Percentiles rank a stretch among this genome's conserved stretches.
phyloP scores from a whole-genome alignment of 345 rosid species.

The Geranium brycei region DNA sequence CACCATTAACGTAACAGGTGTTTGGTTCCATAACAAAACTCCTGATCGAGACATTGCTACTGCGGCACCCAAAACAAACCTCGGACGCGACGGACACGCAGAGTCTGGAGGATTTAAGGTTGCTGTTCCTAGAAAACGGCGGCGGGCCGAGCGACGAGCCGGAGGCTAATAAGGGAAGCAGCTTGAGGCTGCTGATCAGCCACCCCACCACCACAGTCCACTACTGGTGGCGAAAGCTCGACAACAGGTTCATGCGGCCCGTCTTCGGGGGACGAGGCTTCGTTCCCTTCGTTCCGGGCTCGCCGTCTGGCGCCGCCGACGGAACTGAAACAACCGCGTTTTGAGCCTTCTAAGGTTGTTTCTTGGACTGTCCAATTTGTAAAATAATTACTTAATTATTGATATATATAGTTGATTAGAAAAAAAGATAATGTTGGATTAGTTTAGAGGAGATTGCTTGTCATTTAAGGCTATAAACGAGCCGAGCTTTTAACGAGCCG shows the following conservation, averaged over 20 bases:
- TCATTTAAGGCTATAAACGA: no score
- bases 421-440: no score
- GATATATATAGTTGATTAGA: no score
- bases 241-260: slow-evolving; percentile 56
- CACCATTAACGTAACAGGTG: slow-evolving; percentile 20
- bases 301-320: slow-evolving; percentile 34
- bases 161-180: slow-evolving; percentile 15
- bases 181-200: slow-evolving; percentile 33
- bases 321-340: slow-evolving; percentile 7
- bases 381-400: no score
- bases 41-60: slow-evolving; percentile 36
- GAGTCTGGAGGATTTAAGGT: slow-evolving; percentile 49
- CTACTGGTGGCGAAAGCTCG: slow-evolving; percentile 55
- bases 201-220: slow-evolving; percentile 45
- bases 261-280: slow-evolving; percentile 63
- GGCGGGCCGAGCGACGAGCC: slow-evolving; percentile 13
- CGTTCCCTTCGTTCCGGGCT: slow-evolving; percentile 38
- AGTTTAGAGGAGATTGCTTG: no score
- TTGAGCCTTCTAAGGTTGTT: no score
- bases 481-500: no score
- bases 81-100: slow-evolving; percentile 30
- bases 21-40: slow-evolving; percentile 57
- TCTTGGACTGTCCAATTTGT: no score
- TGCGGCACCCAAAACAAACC: slow-evolving; percentile 23
- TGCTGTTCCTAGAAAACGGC: slow-evolving; percentile 34